Conservation (phyloP, 352 stramenopile species). For the Aphanomyces invadans region DNA sequence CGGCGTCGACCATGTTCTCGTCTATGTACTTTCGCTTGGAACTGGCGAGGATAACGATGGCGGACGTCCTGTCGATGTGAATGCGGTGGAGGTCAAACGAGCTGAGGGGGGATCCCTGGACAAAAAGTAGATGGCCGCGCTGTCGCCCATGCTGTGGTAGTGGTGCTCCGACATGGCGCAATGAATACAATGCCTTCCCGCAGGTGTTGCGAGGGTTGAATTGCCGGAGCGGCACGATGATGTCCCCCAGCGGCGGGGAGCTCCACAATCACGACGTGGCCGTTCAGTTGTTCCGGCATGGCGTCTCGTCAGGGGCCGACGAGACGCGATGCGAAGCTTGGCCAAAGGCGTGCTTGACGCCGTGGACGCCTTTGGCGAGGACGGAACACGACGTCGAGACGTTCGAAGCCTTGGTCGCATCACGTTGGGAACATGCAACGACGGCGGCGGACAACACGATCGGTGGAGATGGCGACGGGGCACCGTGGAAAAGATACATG, state of each 20-base stretch:
- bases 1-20: constrained; percentile 73
- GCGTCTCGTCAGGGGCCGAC: constrained; percentile 16
- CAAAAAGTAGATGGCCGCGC: constrained; percentile 43
- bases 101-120: constrained; percentile 65
- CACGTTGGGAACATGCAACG: too few species aligned
- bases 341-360: constrained; percentile 20
- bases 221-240: constrained; percentile 19
- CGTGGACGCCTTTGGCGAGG: constrained; percentile 11
- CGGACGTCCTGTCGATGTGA: constrained; percentile 46
- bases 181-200: constrained; percentile 17
- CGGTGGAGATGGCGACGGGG: too few species aligned
- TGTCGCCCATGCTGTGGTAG: constrained; percentile 17
- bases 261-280: constrained; percentile 18
- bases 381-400: too few species aligned
- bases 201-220: background rate
- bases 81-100: constrained; percentile 67
- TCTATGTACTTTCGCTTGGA: constrained; percentile 39
- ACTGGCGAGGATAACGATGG: constrained; percentile 55
- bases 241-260: constrained; percentile 15
- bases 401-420: too few species aligned
- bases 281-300: constrained; percentile 6
- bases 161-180: constrained; percentile 22
- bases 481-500: too few species aligned
- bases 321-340: constrained; percentile 14
- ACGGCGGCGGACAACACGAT: too few species aligned